These are phyloP conservation scores for Triticum aestivum DNA, from an alignment of 176 grass and related monocot species.

Conservation along the genomic window DNA sequence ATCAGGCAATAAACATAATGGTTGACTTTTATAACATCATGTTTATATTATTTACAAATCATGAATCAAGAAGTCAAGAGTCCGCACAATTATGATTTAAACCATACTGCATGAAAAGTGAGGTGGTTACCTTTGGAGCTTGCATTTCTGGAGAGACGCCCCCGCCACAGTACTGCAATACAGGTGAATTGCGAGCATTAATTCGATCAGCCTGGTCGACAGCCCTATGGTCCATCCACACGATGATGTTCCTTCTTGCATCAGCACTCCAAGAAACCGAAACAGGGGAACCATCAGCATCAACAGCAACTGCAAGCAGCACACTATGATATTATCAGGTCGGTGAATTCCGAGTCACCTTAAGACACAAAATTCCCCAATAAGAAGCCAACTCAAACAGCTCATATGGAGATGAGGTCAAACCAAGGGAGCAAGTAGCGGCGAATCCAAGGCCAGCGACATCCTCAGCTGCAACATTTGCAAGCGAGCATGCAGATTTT, in stretches of 20 bases:
- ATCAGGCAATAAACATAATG: background rate
- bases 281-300: conserved; percentile 82
- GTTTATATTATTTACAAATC: background rate
- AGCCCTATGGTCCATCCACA: conserved; percentile 99
- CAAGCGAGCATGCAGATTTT: conserved; percentile 60
- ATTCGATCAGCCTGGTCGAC: conserved; percentile 80
- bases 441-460: conserved; percentile 77
- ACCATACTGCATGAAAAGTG: background rate
- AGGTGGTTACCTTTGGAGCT: conserved; percentile 69
- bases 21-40: background rate
- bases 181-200: conserved; percentile 72
- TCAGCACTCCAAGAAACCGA: conserved; percentile 89
- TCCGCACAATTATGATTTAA: background rate
- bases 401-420: conserved; percentile 9
- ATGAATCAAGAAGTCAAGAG: background rate
- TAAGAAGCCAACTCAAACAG: background rate
- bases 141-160: conserved; percentile 96
- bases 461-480: conserved; percentile 52
- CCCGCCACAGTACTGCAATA: conserved; percentile 89
- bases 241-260: conserved; percentile 86
- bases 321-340: conserved; percentile 1
- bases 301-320: conserved; percentile 76
- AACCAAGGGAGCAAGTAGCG: conserved; percentile 95
- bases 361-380: background rate
- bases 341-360: conserved; percentile 1